Evolutionary conservation across 2,329 filamentous ascomycete species (phyloP), one percentile per base, ranked within the genome.

Genomic region (Aspergillus udagawae): DNA sequence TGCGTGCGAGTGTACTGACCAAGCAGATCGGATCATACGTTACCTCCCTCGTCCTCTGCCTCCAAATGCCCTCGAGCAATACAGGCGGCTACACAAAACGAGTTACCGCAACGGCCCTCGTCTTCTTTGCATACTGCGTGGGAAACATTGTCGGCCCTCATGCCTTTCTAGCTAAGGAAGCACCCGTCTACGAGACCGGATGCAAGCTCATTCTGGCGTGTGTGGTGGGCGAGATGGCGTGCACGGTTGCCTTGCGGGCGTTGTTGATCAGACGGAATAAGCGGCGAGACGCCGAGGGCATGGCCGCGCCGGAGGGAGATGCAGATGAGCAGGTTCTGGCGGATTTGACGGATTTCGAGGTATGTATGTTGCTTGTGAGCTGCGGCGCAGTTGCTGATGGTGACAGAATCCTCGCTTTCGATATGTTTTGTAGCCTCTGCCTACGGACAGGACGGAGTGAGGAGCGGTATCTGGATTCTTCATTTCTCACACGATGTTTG

Each of bases 51-150:
- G 81, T 84, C 0, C 70, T 84, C 0, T 80, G 81, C 0, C 72
- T 85, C 32, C 82, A 71, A 41, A 68, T 70, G 67, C 69, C 65
- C 10, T 63, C 63, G 17, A 67, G 64, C 14, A 81, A 81, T 59
- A 70, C 79, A 4, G 78, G 75, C 21, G 79, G 79, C 1, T 79
- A 81, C 60, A 79, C 78, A 1, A 82, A 82, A 63, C 80, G 80
- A 52, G 76, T 76, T 17, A 80, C 78, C 0, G 72, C 75, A 21
- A 78, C 77, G 9, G 79, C 78, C 0, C 53, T 82, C 12, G 74
- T 79, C 1, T 75, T 80, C 38, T 63, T 79, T 17, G 72, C 74
- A 1, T 79, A 77, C 62, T 75, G 73, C 35, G 64, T 73, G 1
- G 77, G 75, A 1, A 79, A 78, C 48, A 76, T 80, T n/a, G 70